These are phyloP conservation scores for Buddleja alternifolia DNA, from an alignment of 257 asterid genomes.

Conservation along the genomic window DNA sequence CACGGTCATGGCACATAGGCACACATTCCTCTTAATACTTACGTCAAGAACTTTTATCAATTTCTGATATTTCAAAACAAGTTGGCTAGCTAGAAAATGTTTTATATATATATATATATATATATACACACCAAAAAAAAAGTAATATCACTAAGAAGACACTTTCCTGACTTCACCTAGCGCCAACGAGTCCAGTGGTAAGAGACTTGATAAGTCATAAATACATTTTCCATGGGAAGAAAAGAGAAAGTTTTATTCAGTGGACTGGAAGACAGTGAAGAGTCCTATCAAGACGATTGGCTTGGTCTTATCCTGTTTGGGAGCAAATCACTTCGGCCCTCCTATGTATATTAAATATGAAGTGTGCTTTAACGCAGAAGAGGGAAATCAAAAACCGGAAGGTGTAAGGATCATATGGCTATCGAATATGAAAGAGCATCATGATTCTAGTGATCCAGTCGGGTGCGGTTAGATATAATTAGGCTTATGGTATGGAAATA, in stretches of 20 bases:
- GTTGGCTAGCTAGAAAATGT: background rate
- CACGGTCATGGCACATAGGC: too few relatives aligned
- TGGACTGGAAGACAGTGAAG: slow-evolving; percentile 1
- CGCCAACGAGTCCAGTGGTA: background rate
- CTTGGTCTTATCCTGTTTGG: background rate
- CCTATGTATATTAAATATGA: background rate
- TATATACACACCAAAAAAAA: too few relatives aligned
- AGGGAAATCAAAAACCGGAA: too few relatives aligned
- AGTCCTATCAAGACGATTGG: background rate
- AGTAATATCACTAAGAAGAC: background rate
- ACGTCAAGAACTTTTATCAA: too few relatives aligned
- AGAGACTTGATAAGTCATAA: background rate
- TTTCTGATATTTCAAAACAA: background rate
- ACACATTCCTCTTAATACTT: too few relatives aligned
- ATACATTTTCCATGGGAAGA: background rate
- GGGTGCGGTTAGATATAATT: background rate
- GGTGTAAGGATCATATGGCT: too few relatives aligned
- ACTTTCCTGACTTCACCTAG: slow-evolving; percentile 1
- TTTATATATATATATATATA: too few relatives aligned
- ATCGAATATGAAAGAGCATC: too few relatives aligned
- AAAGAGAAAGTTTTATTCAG: background rate
- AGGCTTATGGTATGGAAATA: background rate
- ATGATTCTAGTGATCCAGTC: background rate
- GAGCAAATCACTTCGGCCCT: background rate
- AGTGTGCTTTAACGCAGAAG: background rate